Evolutionary conservation across 2,329 filamentous ascomycete genomes (phyloP), one percentile per base, ranked within the genome.

Genomic region (Aspergillus eucalypticola): DNA sequence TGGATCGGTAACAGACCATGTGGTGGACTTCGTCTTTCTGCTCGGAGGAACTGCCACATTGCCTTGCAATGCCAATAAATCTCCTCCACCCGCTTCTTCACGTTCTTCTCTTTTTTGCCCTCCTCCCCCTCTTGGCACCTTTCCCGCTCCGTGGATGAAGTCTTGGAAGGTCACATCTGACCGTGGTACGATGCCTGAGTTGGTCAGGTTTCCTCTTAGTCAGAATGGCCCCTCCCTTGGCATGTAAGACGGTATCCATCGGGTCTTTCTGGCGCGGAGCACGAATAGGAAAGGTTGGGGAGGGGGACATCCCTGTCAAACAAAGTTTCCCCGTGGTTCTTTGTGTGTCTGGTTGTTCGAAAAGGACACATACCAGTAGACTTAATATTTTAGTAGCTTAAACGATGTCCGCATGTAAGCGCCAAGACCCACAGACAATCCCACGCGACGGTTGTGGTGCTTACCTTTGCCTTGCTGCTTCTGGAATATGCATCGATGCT

Each of bases 71-170:
- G 21, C 32, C 32, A 35, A 35, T 35, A 35, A 35, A 15, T 15
- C 21, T 25, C 23, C 44, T 48, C 44, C 23, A 48, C 21, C 44
- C 44, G 44, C 23, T 23, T 29, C 23, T 17, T 29, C 19, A 25
- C 44, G 11, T 49, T 49, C 44, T 49, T 42, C 39, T n/a, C 39
- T 42, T 32, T 32, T 52, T 38, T 54, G 23, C 38, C 11, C 32
- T 35, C 32, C 39, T 27, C 5, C 29, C 56, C 42, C 38, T 58
- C 56, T 58, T 58, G 56, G 56, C 56, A 32, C 21, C 35, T 32
- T 38, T 58, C 56, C 56, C 56, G 56, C 56, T 39, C 56, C 49
- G 56, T 54, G 56, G 56, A 53, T 32, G 32, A n/a, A 44, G 56
- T 58, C 49, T 58, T 54, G 50, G 56, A 41, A 46, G 38, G 35